Evolutionary conservation across 73 alveolate species (phyloP).

Genomic region (Tetrahymena malaccensis): DNA sequence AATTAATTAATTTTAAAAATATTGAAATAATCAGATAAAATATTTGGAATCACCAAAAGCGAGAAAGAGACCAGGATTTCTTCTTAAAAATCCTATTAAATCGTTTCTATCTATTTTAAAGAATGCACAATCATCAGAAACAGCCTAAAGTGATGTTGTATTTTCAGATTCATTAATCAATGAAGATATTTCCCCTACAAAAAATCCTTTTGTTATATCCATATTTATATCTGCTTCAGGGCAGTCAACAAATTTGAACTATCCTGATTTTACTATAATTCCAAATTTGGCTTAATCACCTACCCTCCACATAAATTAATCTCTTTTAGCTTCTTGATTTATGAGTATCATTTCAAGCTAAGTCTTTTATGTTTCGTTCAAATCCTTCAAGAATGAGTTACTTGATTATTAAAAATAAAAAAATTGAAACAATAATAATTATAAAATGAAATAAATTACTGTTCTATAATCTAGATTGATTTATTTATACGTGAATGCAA

Average conservation of each 20-base stretch:
- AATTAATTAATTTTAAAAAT: background rate
- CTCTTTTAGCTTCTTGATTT: background rate
- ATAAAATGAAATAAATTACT: background rate
- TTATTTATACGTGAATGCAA: background rate
- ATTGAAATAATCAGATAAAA: background rate
- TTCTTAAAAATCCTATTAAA: background rate
- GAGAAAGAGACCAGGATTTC: background rate
- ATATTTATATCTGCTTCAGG: background rate
- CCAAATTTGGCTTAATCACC: background rate
- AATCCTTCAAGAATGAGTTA: background rate
- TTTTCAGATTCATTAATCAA: background rate
- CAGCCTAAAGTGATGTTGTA: background rate
- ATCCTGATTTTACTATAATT: background rate
- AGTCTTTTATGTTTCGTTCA: background rate
- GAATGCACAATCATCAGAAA: background rate
- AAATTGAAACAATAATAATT: background rate
- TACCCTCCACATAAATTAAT: background rate
- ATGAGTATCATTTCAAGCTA: background rate
- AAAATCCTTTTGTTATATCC: background rate
- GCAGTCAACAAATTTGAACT: background rate
- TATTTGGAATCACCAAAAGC: background rate
- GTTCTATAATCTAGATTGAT: background rate
- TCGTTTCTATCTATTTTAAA: background rate
- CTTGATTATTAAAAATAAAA: background rate
- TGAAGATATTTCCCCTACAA: background rate